Evolutionary conservation across 805 yeast species (phyloP).

Genomic region (Pachysolen tannophilus): DNA sequence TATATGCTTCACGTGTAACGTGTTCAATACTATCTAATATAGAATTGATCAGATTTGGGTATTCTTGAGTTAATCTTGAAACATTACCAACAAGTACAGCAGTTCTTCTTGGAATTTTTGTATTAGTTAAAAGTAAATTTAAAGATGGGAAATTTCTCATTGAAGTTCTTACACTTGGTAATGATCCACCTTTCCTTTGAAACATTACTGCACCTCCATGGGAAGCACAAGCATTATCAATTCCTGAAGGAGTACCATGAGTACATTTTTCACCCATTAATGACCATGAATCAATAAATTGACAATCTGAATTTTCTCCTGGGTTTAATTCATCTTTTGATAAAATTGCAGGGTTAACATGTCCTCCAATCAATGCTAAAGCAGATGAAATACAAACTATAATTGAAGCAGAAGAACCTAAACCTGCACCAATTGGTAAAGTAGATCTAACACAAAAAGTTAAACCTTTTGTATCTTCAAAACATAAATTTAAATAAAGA

Average conservation of each 20-base stretch:
- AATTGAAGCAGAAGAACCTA: constrained; percentile 90
- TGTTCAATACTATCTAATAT: constrained; percentile 73
- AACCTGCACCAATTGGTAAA: constrained; percentile 92
- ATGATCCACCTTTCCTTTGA: constrained; percentile 49
- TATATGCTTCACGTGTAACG: constrained; percentile 66
- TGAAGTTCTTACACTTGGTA: constrained; percentile 56
- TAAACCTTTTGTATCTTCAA: constrained; percentile 36
- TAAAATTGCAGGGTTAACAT: constrained; percentile 32
- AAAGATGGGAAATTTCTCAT: constrained; percentile 71
- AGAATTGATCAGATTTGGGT: constrained; percentile 46
- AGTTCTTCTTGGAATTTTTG: constrained; percentile 82
- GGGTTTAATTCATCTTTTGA: constrained; percentile 13
- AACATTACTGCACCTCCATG: constrained; percentile 94
- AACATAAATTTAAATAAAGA: constrained; percentile 54
- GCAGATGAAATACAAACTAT: constrained; percentile 81
- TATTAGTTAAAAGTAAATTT: constrained; percentile 71
- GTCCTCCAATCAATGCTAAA: constrained; percentile 52
- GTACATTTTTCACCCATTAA: constrained; percentile 91
- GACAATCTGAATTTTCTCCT: constrained; percentile 32
- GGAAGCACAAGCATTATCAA: constrained; percentile 93
- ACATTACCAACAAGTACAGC: constrained; percentile 79
- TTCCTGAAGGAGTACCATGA: constrained; percentile 95
- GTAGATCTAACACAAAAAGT: constrained; percentile 70
- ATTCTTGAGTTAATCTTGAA: constrained; percentile 39
- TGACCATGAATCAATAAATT: constrained; percentile 79